phyloP scores from a whole-genome alignment of 163 green algal genomes.

The Scenedesmus sp. region DNA sequence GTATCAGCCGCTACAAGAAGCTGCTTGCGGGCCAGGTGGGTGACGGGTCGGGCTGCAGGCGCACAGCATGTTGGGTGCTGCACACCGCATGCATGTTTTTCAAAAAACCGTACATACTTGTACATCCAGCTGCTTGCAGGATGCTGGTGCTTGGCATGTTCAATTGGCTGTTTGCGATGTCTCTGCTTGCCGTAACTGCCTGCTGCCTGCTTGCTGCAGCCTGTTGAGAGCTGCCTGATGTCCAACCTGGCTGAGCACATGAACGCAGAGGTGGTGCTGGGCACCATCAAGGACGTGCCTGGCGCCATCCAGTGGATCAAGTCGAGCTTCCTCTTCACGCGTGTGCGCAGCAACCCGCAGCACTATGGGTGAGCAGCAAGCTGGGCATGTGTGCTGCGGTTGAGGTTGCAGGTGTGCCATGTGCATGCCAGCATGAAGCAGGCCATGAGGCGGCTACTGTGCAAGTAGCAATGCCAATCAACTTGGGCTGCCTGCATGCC shows the following conservation, averaged over 20 bases:
- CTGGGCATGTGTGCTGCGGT: slow-evolving; percentile 37
- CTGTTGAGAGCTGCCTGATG: slow-evolving; percentile 89
- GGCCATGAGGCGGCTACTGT: not conserved
- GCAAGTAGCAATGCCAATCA: not conserved
- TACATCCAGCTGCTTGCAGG: not conserved
- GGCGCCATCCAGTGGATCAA: slow-evolving; percentile 89
- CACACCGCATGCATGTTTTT: too few relatives aligned
- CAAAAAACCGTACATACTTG: too few relatives aligned
- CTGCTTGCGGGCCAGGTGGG: slow-evolving; percentile 69
- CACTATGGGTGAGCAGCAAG: slow-evolving; percentile 60
- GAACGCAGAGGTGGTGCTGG: slow-evolving; percentile 90
- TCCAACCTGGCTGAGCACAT: slow-evolving; percentile 88
- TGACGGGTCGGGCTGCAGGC: not conserved
- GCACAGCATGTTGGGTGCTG: too few relatives aligned
- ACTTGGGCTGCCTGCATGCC: slow-evolving; percentile 19
- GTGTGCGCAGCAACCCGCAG: slow-evolving; percentile 65
- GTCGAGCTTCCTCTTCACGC: slow-evolving; percentile 91
- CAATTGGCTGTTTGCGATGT: not conserved
- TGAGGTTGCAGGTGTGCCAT: slow-evolving; percentile 52
- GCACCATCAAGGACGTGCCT: slow-evolving; percentile 82
- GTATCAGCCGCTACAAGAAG: slow-evolving; percentile 69
- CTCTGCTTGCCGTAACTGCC: not conserved
- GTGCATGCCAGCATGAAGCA: not conserved
- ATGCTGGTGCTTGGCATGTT: not conserved
- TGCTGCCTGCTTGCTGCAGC: slow-evolving; percentile 48